These are phyloP conservation scores for Neurospora tetraspora DNA, from an alignment of 495 filamentous ascomycete species.

Conservation along the genomic window DNA sequence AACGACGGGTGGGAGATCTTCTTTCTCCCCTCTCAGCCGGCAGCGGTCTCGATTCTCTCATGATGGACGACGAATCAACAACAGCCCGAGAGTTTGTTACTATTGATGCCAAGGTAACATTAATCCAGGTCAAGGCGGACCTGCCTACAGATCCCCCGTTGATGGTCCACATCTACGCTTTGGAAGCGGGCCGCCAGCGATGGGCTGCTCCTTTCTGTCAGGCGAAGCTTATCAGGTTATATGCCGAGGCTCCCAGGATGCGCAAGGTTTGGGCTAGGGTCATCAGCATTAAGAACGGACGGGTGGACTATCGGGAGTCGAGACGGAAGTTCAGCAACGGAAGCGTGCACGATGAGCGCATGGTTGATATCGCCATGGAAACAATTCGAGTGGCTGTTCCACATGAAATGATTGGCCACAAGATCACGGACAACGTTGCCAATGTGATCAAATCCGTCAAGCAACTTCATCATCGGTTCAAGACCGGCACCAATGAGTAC, in stretches of 20 bases:
- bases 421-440: constrained; percentile 82
- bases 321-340: constrained; percentile 54
- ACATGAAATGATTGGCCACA: constrained; percentile 86
- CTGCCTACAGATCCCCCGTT: constrained; percentile 80
- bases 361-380: constrained; percentile 75
- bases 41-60: constrained; percentile 17
- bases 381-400: constrained; percentile 83
- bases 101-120: constrained; percentile 64
- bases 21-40: constrained; percentile 20
- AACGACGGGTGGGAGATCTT: constrained; percentile 25
- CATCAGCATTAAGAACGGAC: constrained; percentile 67
- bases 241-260: constrained; percentile 76
- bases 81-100: constrained; percentile 55
- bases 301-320: constrained; percentile 68
- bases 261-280: constrained; percentile 75
- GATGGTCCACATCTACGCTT: constrained; percentile 76
- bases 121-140: constrained; percentile 79
- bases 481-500: constrained; percentile 77
- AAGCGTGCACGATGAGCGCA: constrained; percentile 58
- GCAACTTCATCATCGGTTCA: constrained; percentile 86
- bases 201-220: constrained; percentile 73
- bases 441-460: constrained; percentile 80
- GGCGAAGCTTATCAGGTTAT: constrained; percentile 67
- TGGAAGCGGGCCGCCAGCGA: constrained; percentile 75
- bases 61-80: constrained; percentile 23